These are phyloP conservation scores for Corchorus olitorius DNA, from an alignment of 345 rosid species.

Conservation along the genomic window DNA sequence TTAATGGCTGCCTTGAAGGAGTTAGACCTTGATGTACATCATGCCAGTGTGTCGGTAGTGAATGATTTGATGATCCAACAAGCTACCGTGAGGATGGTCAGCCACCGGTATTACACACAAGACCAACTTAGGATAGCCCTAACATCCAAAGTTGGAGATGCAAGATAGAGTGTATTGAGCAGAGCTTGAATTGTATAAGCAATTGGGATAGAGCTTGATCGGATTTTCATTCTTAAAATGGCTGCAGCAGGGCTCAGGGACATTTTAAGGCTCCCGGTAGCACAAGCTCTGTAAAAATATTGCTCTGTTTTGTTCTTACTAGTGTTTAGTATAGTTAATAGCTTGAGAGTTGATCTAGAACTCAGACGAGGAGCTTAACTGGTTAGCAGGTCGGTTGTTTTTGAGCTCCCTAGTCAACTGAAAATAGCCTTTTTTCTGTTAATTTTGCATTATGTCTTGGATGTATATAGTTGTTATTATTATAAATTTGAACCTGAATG, in stretches of 20 bases:
- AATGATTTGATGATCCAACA: constrained; percentile 96
- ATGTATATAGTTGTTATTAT: constrained; percentile 33
- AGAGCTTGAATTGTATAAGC: neutral
- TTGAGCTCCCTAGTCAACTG: constrained; percentile 25
- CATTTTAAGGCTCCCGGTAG: constrained; percentile 46
- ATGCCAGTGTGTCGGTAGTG: constrained; percentile 83
- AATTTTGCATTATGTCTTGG: constrained; percentile 11
- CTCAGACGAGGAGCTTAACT: constrained; percentile 19
- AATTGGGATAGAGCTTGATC: constrained; percentile 23
- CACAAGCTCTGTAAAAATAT: constrained; percentile 37
- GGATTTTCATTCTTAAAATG: constrained; percentile 17
- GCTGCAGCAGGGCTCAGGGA: constrained; percentile 32
- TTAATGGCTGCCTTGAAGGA: constrained; percentile 87
- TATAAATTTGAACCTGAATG: constrained; percentile 24
- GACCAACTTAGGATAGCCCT: constrained; percentile 77
- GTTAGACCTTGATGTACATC: constrained; percentile 82
- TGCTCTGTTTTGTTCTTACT: constrained; percentile 28
- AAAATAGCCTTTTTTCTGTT: constrained; percentile 29
- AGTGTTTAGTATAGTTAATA: constrained; percentile 26
- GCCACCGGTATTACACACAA: constrained; percentile 66
- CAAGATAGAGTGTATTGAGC: constrained; percentile 16
- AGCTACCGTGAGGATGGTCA: constrained; percentile 93
- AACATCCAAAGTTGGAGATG: constrained; percentile 61
- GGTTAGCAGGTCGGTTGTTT: constrained; percentile 18
- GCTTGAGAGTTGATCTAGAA: constrained; percentile 23